Base-by-base conservation (phyloP, 2,329 filamentous ascomycete species). In the Cadophora sp. region DNA sequence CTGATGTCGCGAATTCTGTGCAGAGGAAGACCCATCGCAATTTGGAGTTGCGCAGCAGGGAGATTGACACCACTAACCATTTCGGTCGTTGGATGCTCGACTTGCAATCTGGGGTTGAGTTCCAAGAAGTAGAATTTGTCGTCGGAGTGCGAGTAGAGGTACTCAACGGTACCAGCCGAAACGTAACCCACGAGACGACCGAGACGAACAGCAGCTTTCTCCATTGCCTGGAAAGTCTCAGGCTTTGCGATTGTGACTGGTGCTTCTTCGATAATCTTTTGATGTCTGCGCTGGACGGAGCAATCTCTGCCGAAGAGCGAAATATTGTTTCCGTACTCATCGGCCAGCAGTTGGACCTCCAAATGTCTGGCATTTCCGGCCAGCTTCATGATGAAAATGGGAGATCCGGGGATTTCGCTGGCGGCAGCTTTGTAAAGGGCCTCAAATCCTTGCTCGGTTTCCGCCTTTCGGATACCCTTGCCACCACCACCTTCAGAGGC, bases 301-400 rank as follows among this genome's bases (percentile, higher is more conserved):
- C 96, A 99, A 84, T 99, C 96, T 89, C 96, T 91, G 78, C 96
- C 96, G 77, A 98, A 99, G 62, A 99, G 89, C 9, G 96, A 99
- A 79, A 99, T 97, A 84, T 98, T 98, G 88, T 99, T 97, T 79
- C 97, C 96, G 80, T 99, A 99, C 86, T 99, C 94, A 84, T 99
- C 97, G 73, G 96, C 97, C 64, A 99, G 86, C 73, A 99, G 85
- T 83, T 99, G 96, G 68, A 99, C 97, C 82, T 99, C 96, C 83
- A 99, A 85, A 87, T 99, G 96, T 75, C 96, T 87, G 50, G 96
- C 96, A 79, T 97, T 97, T 75, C 95, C 96, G 61, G 96, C 96
- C 72, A 99, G 86, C 89, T 99, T 97, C 96, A 99, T 99, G 84
- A 99, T 97, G 87, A 99, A 99, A 82, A 99, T 99, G 74, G 97